phyloP scores from a whole-genome alignment of 2,329 filamentous ascomycete species.

The Aspergillus cejpii region DNA sequence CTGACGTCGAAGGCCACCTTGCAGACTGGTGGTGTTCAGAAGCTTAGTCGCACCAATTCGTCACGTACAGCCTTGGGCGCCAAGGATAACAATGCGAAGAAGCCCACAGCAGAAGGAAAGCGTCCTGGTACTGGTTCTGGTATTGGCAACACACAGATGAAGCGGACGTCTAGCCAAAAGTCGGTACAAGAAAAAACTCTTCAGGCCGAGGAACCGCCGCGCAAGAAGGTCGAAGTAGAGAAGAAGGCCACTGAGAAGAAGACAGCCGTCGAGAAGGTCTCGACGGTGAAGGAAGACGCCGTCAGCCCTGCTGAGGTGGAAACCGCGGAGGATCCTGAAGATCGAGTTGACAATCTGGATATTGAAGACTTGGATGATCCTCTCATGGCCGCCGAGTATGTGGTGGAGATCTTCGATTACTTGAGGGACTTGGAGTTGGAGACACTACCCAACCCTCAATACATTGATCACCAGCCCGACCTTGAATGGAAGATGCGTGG shows the following conservation, averaged over 20 bases:
- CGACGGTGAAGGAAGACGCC: constrained; percentile 25
- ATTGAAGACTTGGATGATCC: constrained; percentile 86
- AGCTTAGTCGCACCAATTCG: constrained; percentile 55
- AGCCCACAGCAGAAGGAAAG: constrained; percentile 58
- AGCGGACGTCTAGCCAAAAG: constrained; percentile 52
- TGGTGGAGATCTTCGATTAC: constrained; percentile 95
- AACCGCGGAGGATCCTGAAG: constrained; percentile 37
- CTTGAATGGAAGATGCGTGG: constrained; percentile 98
- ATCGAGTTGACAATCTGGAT: constrained; percentile 58
- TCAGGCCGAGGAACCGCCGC: constrained; percentile 56
- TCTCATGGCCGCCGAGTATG: constrained; percentile 96
- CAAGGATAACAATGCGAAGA: constrained; percentile 61
- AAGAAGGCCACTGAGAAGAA: constrained; percentile 34
- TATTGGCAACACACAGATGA: constrained; percentile 60
- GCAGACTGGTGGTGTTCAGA: constrained; percentile 75
- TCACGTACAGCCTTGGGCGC: constrained; percentile 56
- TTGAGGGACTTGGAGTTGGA: constrained; percentile 74
- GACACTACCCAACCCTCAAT: constrained; percentile 81
- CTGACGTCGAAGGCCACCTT: constrained; percentile 70
- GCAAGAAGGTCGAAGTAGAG: constrained; percentile 58
- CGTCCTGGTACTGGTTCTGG: constrained; percentile 66
- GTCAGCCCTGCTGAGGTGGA: constrained; percentile 29
- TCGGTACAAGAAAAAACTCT: constrained; percentile 54
- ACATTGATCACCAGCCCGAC: constrained; percentile 92
- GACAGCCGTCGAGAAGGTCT: constrained; percentile 27